Conservation (phyloP, 2,329 filamentous ascomycete species). For the Simplicillium sp. region DNA sequence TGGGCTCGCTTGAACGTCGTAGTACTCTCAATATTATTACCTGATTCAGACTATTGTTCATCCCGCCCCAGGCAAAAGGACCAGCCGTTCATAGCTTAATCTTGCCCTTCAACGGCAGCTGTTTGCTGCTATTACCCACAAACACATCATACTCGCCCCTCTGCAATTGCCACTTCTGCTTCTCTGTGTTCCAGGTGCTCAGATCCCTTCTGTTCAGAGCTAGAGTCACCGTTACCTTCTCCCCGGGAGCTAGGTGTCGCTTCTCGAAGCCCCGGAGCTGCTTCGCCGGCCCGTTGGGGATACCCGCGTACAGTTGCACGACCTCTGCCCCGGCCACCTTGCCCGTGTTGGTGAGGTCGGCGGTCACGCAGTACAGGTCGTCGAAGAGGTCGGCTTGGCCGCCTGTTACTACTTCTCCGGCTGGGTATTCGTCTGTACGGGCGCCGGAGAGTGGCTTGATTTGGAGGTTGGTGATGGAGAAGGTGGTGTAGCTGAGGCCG, state of each 20-base stretch:
- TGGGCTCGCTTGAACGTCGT: too few species aligned
- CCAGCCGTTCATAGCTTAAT: constrained; percentile 24
- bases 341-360: constrained; percentile 32
- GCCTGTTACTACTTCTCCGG: constrained; percentile 28
- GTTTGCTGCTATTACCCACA: constrained; percentile 37
- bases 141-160: constrained; percentile 32
- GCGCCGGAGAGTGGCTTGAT: constrained; percentile 20
- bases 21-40: too few species aligned
- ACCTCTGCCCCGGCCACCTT: constrained; percentile 32
- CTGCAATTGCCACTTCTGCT: constrained; percentile 50
- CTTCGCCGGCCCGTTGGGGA: constrained; percentile 36
- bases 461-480: constrained; percentile 32
- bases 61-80: too few species aligned
- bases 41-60: too few species aligned
- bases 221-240: constrained; percentile 36
- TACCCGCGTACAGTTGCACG: constrained; percentile 37
- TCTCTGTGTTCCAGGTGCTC: constrained; percentile 54
- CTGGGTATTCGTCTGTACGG: constrained; percentile 24
- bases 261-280: constrained; percentile 63
- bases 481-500: constrained; percentile 46
- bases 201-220: constrained; percentile 52
- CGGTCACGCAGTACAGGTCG: constrained; percentile 26
- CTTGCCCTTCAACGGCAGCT: constrained; percentile 29
- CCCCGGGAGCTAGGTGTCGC: constrained; percentile 34
- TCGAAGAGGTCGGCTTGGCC: constrained; percentile 40